Evolutionary conservation across 768 basidiomycete genomes (phyloP).

Genomic region (Mycena olivaceomarginata): DNA sequence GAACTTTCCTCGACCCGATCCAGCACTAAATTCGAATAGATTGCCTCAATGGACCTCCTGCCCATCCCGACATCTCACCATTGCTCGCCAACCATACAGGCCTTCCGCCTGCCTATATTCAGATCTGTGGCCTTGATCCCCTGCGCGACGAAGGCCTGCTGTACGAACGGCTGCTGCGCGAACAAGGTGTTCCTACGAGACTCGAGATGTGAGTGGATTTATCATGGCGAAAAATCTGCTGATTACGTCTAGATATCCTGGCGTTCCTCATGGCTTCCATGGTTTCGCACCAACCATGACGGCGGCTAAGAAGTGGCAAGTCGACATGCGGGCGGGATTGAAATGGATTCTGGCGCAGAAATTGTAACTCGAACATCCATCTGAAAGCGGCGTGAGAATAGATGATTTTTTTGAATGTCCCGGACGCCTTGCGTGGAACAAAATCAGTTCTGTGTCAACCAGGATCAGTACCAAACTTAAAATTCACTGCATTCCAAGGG

Average conservation of each 20-base stretch:
- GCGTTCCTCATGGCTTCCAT: constrained; percentile 12
- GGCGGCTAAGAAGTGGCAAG: background rate
- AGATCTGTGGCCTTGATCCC: constrained; percentile 30
- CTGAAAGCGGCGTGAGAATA: no score
- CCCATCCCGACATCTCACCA: constrained; percentile 14
- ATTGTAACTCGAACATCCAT: no score
- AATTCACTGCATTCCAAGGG: no score
- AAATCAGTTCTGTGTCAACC: no score
- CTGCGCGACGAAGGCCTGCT: constrained; percentile 34
- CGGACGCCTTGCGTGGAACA: no score
- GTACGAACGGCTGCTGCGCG: constrained; percentile 6
- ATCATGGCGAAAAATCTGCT: background rate
- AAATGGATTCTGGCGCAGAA: no score
- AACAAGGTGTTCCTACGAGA: background rate
- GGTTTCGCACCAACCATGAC: background rate
- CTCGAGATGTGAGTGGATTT: constrained; percentile 9
- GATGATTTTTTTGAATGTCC: no score
- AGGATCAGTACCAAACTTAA: no score
- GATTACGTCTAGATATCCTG: background rate
- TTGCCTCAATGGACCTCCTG: background rate
- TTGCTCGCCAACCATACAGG: background rate
- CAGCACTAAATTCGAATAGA: background rate
- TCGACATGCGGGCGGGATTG: background rate
- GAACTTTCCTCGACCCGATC: background rate
- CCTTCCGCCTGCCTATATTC: constrained; percentile 22